These are phyloP conservation scores for Fusarium sp. DNA, from an alignment of 2,329 filamentous ascomycete genomes.

Conservation along the genomic window DNA sequence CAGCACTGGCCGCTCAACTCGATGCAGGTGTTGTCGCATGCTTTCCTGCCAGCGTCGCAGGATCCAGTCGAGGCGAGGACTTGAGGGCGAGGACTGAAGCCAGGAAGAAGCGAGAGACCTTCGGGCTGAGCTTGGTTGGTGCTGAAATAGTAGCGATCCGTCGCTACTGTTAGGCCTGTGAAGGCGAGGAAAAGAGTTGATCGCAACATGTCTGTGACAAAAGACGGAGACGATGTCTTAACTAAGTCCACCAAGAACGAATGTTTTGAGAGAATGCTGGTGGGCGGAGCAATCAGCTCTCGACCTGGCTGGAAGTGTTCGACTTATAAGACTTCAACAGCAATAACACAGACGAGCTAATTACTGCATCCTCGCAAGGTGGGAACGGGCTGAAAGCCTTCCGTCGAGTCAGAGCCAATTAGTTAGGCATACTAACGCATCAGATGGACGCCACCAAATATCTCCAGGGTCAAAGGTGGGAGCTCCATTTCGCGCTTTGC, in stretches of 20 bases:
- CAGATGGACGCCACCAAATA: slow-evolving; percentile 38
- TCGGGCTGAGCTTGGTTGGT: slow-evolving; percentile 26
- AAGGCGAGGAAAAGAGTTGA: slow-evolving; percentile 49
- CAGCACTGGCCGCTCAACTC: slow-evolving; percentile 52
- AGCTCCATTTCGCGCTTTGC: slow-evolving; percentile 10
- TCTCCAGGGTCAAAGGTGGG: slow-evolving; percentile 29
- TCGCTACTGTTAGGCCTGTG: slow-evolving; percentile 44
- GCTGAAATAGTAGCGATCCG: slow-evolving; percentile 38
- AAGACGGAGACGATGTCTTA: background rate
- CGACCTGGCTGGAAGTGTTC: background rate
- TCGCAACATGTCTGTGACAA: slow-evolving; percentile 41
- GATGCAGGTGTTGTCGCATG: slow-evolving; percentile 54
- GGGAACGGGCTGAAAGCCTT: slow-evolving; percentile 24
- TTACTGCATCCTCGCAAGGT: slow-evolving; percentile 9
- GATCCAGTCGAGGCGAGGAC: slow-evolving; percentile 33
- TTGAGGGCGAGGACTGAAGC: slow-evolving; percentile 37
- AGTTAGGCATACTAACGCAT: slow-evolving; percentile 37
- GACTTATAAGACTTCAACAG: slow-evolving; percentile 36
- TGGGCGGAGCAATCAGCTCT: background rate
- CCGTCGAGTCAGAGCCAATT: slow-evolving; percentile 26
- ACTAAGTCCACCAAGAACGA: slow-evolving; percentile 4
- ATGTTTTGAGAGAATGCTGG: slow-evolving; percentile 4
- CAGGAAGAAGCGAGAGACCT: slow-evolving; percentile 42
- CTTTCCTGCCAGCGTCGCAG: slow-evolving; percentile 43
- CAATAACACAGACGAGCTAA: slow-evolving; percentile 2